Conservation (phyloP, 2,329 filamentous ascomycete genomes). For the Colletotrichum chlorophyti region DNA sequence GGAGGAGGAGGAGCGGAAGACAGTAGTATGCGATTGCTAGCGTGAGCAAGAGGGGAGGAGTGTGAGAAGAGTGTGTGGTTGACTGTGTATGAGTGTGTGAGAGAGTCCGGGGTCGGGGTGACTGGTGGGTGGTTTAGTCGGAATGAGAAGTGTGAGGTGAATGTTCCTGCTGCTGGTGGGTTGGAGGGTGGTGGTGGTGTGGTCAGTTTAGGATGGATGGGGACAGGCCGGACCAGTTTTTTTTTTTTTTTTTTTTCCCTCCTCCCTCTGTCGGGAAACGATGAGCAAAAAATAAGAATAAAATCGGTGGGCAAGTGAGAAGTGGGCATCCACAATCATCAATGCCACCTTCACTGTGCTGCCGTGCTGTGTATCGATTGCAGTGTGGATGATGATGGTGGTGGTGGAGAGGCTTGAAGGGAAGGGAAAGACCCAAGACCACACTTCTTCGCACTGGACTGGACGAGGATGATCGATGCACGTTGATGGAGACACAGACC, state of each 20-base stretch:
- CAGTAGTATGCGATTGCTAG: conserved; percentile 12
- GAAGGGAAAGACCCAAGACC: not conserved
- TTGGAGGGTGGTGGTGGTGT: conserved; percentile 12
- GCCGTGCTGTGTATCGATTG: not conserved
- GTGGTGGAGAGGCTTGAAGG: conserved; percentile 12
- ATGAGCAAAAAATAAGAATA: conserved; percentile 1
- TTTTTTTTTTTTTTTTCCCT: not conserved
- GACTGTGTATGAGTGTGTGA: not conserved
- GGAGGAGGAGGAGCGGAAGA: not conserved
- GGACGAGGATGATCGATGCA: conserved; percentile 19
- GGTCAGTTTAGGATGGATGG: conserved; percentile 4
- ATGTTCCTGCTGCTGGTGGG: conserved; percentile 10
- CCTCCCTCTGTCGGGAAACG: not conserved
- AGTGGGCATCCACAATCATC: conserved; percentile 9
- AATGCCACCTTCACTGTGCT: too few relatives aligned
- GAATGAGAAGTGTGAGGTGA: not conserved
- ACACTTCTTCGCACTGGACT: not conserved
- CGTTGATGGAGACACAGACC: not conserved
- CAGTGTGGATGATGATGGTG: not conserved
- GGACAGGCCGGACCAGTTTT: not conserved
- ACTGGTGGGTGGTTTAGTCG: not conserved
- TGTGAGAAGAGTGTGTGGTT: not conserved
- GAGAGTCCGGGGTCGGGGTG: conserved; percentile 14
- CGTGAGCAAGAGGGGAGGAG: not conserved
- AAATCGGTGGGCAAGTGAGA: not conserved